Base-by-base conservation (phyloP, 2,329 filamentous ascomycete genomes). In the Phoma sp. region DNA sequence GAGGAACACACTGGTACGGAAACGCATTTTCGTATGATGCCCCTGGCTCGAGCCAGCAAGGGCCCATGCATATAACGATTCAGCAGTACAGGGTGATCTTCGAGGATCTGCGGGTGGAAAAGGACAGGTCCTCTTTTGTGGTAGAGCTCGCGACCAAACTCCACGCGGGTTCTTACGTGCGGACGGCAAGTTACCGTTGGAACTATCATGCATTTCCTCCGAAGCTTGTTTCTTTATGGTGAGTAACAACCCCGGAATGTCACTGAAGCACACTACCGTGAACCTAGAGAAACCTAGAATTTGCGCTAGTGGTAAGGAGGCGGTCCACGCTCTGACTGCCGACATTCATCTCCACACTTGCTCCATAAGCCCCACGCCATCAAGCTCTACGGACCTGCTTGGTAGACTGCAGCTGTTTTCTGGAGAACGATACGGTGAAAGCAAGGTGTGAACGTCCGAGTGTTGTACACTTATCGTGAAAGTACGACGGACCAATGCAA, bases 241-340 rank as follows among this genome's bases (percentile, higher is more conserved):
- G 43, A 37, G 37, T 13, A 24, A 53, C 37, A 17, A 6, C 24
- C 13, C 31, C 10, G 25, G 22, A 4, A n/a, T 53, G 50, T 47
- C 50, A 53, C 38, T 47, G 43, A 47, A 47, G 43, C 38, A 41
- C 38, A 25, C 44, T 54, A 54, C 13, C 25, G 25, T 43, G 38
- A 38, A 48, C 38, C 44, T 19, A 21, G 36, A 32, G 13, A 25
- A 35, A 39, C 21, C 43, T 43, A 39, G 27, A 29, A 2, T 39
- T 32, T 17, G 25, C 39, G 33, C 51, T 49, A 49, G 2, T 6
- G n/a, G 8, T 38, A 21, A 32, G 43, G 38, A 38, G 32, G 43
- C 12, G 38, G 38, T 21, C 35, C 21, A 32, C 24, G 9, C 25
- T 25, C 25, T 46, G 24, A 48, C 25, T 47, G 51, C 38, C 50